Conservation (phyloP, 1,284 basidiomycete genomes). For the Ustilago trichophora region DNA sequence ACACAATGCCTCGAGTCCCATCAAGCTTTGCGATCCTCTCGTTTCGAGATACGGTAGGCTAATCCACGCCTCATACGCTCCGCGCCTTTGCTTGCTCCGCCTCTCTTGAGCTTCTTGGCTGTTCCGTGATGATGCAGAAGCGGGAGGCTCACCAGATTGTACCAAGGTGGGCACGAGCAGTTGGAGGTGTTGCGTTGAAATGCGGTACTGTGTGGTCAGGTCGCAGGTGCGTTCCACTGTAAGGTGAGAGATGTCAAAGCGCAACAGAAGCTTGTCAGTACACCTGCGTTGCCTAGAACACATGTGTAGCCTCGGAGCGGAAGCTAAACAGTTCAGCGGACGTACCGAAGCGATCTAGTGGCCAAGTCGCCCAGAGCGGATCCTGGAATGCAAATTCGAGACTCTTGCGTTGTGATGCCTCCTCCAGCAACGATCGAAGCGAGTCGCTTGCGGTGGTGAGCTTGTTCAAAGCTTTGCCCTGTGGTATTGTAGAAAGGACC, state of each 20-base stretch:
- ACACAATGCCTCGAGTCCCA: slow-evolving; percentile 54
- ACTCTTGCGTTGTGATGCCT: slow-evolving; percentile 42
- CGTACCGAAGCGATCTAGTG: slow-evolving; percentile 56
- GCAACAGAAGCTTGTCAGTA: too few relatives aligned
- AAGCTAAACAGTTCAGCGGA: not conserved
- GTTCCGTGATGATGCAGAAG: not conserved
- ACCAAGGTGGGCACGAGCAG: slow-evolving; percentile 34
- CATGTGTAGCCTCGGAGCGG: too few relatives aligned
- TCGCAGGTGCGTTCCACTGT: slow-evolving; percentile 22
- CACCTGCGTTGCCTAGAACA: too few relatives aligned
- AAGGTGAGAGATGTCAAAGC: not conserved
- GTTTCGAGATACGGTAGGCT: slow-evolving; percentile 49
- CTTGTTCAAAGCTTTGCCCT: slow-evolving; percentile 40
- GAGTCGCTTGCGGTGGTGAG: slow-evolving; percentile 41
- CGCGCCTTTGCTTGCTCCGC: slow-evolving; percentile 18
- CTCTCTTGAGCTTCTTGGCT: slow-evolving; percentile 4
- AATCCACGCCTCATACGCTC: slow-evolving; percentile 46
- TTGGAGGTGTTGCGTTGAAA: slow-evolving; percentile 37
- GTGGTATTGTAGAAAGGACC: too few relatives aligned
- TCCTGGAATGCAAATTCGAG: slow-evolving; percentile 45
- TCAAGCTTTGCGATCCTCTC: slow-evolving; percentile 39
- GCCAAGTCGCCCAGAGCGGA: slow-evolving; percentile 60
- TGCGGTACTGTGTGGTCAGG: slow-evolving; percentile 31
- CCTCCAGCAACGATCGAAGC: slow-evolving; percentile 31
- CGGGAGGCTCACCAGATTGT: slow-evolving; percentile 28